Percentiles rank a stretch among this genome's conserved stretches.
These are phyloP conservation scores for Nicotiana tabacum DNA, from an alignment of 257 asterid species.

Conservation along the genomic window DNA sequence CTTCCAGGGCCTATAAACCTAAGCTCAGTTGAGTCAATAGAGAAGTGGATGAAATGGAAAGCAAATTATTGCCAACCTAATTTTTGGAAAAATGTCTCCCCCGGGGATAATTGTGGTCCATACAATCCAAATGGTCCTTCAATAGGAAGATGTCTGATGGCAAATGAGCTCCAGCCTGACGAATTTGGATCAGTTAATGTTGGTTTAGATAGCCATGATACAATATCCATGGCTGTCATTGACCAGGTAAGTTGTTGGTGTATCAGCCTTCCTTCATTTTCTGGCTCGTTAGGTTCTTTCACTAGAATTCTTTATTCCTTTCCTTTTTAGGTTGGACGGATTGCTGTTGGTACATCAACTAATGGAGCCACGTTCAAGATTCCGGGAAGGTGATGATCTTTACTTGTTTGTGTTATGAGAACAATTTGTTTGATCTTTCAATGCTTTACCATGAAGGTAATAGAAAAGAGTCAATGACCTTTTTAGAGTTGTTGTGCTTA, in stretches of 20 bases:
- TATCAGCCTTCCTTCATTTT: background rate
- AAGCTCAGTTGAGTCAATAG: conserved; percentile 75
- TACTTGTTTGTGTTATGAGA: background rate
- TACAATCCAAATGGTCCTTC: conserved; percentile 35
- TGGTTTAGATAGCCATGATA: conserved; percentile 69
- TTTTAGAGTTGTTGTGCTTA: background rate
- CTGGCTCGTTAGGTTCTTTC: conserved; percentile 5
- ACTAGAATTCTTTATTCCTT: background rate
- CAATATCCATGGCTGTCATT: conserved; percentile 94
- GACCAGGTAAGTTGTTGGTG: conserved; percentile 55
- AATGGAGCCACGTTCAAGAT: conserved; percentile 93
- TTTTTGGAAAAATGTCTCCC: conserved; percentile 71
- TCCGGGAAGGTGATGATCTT: conserved; percentile 75
- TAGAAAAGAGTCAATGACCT: background rate
- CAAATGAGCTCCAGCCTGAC: conserved; percentile 13
- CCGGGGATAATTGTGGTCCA: conserved; percentile 74
- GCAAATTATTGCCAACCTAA: conserved; percentile 71
- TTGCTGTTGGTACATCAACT: conserved; percentile 94
- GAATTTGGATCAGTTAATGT: conserved; percentile 30
- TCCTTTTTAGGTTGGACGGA: conserved; percentile 53
- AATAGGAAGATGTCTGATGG: conserved; percentile 28
- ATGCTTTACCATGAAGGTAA: background rate
- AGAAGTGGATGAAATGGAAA: conserved; percentile 79
- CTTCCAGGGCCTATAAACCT: conserved; percentile 86
- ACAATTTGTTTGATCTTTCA: background rate